Conservation (phyloP, 192 early-diverging fungal species). For the Backusella tuberculispora region DNA sequence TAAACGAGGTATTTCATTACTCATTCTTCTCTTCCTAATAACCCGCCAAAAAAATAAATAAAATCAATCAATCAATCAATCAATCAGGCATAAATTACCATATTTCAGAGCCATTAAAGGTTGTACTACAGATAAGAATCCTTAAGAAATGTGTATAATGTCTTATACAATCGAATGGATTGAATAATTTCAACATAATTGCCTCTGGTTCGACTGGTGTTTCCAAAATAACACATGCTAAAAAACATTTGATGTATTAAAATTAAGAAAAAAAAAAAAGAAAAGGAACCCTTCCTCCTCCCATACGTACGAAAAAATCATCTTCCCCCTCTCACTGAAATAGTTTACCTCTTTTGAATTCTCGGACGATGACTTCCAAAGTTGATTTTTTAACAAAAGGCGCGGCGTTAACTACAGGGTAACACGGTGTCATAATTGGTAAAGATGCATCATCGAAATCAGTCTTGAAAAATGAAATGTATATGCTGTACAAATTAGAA, state of each 20-base stretch:
- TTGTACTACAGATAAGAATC: constrained; percentile 16
- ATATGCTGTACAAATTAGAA: constrained; percentile 7
- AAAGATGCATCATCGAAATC: constrained; percentile 28
- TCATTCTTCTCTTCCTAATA: constrained; percentile 32
- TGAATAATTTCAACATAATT: constrained; percentile 30
- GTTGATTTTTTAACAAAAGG: constrained; percentile 34
- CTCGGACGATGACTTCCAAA: constrained; percentile 19
- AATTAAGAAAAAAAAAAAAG: no score
- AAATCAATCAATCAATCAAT: background rate
- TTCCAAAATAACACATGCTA: background rate
- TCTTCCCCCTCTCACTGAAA: background rate
- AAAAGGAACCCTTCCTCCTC: no score
- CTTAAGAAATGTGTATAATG: constrained; percentile 31
- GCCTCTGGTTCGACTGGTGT: background rate
- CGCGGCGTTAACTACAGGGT: constrained; percentile 30
- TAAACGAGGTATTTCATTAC: constrained; percentile 19
- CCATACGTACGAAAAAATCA: no score
- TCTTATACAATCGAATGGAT: constrained; percentile 5
- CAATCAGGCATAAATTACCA: constrained; percentile 12
- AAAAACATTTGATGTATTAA: background rate
- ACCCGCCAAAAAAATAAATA: background rate
- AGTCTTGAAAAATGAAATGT: background rate
- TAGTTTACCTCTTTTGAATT: constrained; percentile 29
- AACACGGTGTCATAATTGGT: constrained; percentile 40
- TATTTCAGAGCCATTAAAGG: constrained; percentile 27